A percentile compares a stretch with the other conserved stretches of the same genome.
Conservation (phyloP, 352 stramenopile species). For the Phytopythium sindhum region DNA sequence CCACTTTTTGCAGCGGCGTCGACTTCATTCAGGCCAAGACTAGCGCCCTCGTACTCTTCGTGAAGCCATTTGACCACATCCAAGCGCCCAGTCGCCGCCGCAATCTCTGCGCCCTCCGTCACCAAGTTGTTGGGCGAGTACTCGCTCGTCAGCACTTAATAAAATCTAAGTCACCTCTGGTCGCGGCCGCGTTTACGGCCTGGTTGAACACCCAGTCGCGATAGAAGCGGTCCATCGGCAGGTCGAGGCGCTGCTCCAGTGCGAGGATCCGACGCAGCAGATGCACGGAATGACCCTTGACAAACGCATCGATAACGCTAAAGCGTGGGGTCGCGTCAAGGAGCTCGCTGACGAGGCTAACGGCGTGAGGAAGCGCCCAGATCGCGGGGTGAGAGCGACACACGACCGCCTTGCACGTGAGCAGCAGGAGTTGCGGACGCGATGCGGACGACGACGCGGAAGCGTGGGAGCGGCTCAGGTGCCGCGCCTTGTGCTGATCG, state of each 20-base stretch:
- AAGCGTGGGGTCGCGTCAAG: neutral
- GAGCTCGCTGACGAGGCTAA: neutral
- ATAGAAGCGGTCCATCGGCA: neutral
- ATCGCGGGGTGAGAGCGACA: neutral
- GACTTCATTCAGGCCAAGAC: neutral
- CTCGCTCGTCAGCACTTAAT: neutral
- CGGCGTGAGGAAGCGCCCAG: neutral
- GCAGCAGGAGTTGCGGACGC: neutral
- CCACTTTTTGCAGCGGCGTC: neutral
- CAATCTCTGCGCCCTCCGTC: neutral
- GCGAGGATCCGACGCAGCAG: neutral
- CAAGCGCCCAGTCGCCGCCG: neutral
- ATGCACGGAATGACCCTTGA: neutral
- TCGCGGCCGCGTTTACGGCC: neutral
- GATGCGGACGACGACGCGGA: neutral
- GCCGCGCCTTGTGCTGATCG: neutral
- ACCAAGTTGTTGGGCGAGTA: neutral
- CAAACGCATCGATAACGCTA: neutral
- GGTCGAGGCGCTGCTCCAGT: neutral
- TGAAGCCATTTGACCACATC: neutral
- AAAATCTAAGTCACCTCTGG: neutral
- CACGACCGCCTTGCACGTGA: neutral
- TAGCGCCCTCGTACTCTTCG: neutral
- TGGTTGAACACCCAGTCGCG: slow-evolving; percentile 1
- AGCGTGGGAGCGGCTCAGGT: neutral